Evolutionary conservation across 2,329 filamentous ascomycete genomes (phyloP).

Genomic region (Anisogramma anomala): DNA sequence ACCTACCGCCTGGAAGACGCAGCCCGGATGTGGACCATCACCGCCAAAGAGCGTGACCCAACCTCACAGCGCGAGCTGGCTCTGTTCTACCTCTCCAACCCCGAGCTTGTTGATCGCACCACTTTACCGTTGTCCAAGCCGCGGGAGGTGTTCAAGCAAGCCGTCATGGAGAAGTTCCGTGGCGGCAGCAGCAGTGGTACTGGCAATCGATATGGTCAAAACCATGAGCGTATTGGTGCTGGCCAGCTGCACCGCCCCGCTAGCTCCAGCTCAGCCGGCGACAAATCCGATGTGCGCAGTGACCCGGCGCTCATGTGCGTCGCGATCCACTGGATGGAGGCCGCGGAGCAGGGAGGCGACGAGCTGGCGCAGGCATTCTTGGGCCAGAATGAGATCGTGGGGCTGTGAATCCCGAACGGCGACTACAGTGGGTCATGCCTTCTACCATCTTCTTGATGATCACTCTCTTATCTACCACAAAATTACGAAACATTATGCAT

Average conservation of each 20-base stretch:
- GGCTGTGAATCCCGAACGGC: slow-evolving; percentile 2
- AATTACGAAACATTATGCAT: not conserved
- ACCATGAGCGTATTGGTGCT: slow-evolving; percentile 17
- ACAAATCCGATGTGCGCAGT: slow-evolving; percentile 42
- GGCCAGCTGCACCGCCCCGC: slow-evolving; percentile 13
- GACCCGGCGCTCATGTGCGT: slow-evolving; percentile 87
- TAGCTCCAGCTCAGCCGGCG: slow-evolving; percentile 16
- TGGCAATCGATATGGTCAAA: slow-evolving; percentile 21
- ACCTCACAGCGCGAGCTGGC: slow-evolving; percentile 87
- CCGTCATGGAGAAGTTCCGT: slow-evolving; percentile 63
- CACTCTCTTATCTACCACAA: not conserved
- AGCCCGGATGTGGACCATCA: slow-evolving; percentile 81
- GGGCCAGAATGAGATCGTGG: slow-evolving; percentile 38
- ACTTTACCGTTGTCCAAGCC: slow-evolving; percentile 76
- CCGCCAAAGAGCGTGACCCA: slow-evolving; percentile 81
- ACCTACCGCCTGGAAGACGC: slow-evolving; percentile 68
- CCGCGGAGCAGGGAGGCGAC: slow-evolving; percentile 76
- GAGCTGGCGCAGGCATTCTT: slow-evolving; percentile 72
- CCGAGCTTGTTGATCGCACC: slow-evolving; percentile 69
- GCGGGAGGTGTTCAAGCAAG: slow-evolving; percentile 79
- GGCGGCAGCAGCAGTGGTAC: slow-evolving; percentile 27
- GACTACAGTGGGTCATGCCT: not conserved
- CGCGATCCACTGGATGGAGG: slow-evolving; percentile 94
- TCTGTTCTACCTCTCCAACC: slow-evolving; percentile 84
- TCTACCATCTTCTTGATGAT: not conserved